Evolutionary conservation across 139 green algal species (phyloP), one percentile per base, ranked within the genome.

Genomic region (Micractinium conductrix): DNA sequence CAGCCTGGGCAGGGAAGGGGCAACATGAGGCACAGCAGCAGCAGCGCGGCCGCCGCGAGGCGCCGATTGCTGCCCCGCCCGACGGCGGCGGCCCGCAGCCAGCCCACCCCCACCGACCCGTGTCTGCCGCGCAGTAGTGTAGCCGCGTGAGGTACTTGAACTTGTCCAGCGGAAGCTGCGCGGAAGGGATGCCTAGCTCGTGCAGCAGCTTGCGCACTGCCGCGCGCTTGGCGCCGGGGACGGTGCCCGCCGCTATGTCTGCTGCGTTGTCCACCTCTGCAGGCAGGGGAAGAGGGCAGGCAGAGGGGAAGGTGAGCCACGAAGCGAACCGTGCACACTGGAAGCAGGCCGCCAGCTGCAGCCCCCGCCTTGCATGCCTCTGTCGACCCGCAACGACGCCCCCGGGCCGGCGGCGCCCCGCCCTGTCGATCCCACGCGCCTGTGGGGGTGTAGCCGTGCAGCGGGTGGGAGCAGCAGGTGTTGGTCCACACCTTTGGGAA

Each of bases 401-500:
- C n/a, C n/a, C 45, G 7, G 33, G 28, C 74, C 33, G 26, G 24
- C n/a, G n/a, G n/a, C n/a, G n/a, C n/a, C n/a, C n/a, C n/a, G n/a
- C n/a, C n/a, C n/a, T n/a, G n/a, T n/a, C n/a, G n/a, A n/a, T n/a
- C n/a, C n/a, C 26, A 4, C 55, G 24, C 81, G 81, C 80, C 72
- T 72, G 74, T 82, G 9, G 95, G 95, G 0, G 71, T 30, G 43
- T 98, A 91, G 4, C 95, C 95, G 78, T 95, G 88, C 75, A 99
- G 88, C 28, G 91, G 97, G 88, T 99, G 97, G 75, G 86, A 95
- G 93, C 97, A 99, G 91, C 97, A 99, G 0, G 97, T 98, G 91
- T 99, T 99, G 62, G 97, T 99, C 97, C 96, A 99, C 62, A 98
- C 93, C 4, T 80, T 83, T 24, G 97, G 97, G 80, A 99, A 99